Conservation (phyloP, 2,329 filamentous ascomycete genomes). For the Harringtonia lauricola region DNA sequence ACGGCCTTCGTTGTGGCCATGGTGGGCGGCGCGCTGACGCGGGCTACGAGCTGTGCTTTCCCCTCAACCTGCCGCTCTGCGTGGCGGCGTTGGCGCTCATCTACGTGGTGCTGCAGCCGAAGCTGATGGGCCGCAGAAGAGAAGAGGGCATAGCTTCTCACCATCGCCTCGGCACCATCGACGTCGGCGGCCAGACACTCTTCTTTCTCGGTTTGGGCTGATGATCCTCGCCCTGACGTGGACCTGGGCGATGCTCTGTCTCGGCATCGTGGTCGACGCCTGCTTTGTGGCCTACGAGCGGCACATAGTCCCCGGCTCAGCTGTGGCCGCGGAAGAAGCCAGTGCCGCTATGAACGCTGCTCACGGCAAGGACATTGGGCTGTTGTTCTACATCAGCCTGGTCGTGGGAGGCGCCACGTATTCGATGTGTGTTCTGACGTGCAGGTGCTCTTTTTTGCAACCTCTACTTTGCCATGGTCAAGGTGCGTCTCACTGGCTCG, state of each 20-base stretch:
- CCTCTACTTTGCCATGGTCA: conserved; percentile 15
- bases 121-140: conserved; percentile 33
- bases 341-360: conserved; percentile 48
- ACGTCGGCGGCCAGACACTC: conserved; percentile 42
- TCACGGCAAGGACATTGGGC: conserved; percentile 44
- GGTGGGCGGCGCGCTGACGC: conserved; percentile 30
- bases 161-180: conserved; percentile 38
- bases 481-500: conserved; percentile 9
- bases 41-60: conserved; percentile 36
- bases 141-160: too few relatives aligned
- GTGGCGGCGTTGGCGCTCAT: conserved; percentile 37
- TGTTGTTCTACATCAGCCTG: conserved; percentile 54
- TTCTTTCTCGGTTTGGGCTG: conserved; percentile 44
- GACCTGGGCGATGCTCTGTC: conserved; percentile 38
- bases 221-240: conserved; percentile 44
- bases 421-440: conserved; percentile 48
- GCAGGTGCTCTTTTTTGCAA: conserved; percentile 4
- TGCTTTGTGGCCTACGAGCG: conserved; percentile 41
- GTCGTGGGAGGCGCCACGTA: conserved; percentile 45
- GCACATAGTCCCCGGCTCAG: conserved; percentile 37
- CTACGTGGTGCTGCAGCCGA: conserved; percentile 43
- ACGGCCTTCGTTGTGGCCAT: conserved; percentile 43
- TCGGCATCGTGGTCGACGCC: conserved; percentile 29
- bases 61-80: conserved; percentile 47
- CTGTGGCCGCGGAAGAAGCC: conserved; percentile 42